Base-by-base conservation (phyloP, 768 basidiomycete genomes). In the Pleurotus pulmonarius region DNA sequence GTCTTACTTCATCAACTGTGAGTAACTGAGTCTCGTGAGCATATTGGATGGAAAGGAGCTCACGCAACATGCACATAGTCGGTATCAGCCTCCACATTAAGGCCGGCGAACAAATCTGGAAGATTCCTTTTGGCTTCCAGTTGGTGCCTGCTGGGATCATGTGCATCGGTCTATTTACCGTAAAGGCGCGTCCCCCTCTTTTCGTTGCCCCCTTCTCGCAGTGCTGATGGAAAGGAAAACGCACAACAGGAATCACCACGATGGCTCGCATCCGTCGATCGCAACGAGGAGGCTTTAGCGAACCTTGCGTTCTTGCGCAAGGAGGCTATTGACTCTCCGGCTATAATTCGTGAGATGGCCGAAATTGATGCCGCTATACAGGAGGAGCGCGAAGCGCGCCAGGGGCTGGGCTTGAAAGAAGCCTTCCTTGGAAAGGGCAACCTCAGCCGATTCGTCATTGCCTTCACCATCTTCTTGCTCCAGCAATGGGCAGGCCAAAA, bases 401-500 rank as follows among this genome's bases (percentile, higher is more conserved):
- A 71, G n/a, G 87, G 85, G 5, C 75, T 91, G 8, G 86, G 88
- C 1, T 60, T 79, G 57, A 82, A 75, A 61, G 86, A 90, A 62
- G 88, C 88, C 2, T 88, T 92, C 73, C 74, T 90, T 39, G 87
- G 87, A 16, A 89, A 88, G 65, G 92, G 93, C 46, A 93, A 93
- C 71, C 80, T 83, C 46, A 73, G 86, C 58, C 86, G 93, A 20
- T 94, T 94, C 74, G 72, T 87, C n/a, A 92, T 94, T 63, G 92
- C 92, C 1, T 85, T 90, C 61, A 69, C 80, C 24, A 89, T 92
- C 59, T 92, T 92, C 74, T 66, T 88, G 58, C 73, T 92, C 6
- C 92, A 93, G 61, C 90, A 93, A 65, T 92, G 86, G 86, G 79
- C 81, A 47, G 92, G 92, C 1, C 92, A 93, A 67, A 91, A 94